Conservation (phyloP, 257 asterid genomes). For the Echites panduratus region DNA sequence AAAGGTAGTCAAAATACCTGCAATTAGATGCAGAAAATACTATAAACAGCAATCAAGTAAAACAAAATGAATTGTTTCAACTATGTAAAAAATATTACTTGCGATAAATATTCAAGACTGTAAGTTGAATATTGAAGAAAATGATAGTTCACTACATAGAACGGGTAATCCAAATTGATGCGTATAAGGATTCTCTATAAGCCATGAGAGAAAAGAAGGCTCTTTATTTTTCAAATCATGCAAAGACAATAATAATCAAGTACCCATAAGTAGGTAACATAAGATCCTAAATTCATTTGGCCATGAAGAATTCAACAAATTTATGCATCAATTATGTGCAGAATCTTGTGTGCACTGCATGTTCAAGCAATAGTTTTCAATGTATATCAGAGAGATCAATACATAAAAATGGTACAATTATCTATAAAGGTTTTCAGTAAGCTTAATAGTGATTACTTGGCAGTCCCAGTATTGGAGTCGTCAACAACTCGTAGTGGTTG, state of each 20-base stretch:
- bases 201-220: background rate
- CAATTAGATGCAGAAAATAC: background rate
- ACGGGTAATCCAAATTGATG: background rate
- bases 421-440: background rate
- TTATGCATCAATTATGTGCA: background rate
- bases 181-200: background rate
- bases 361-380: background rate
- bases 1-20: slow-evolving; percentile 93
- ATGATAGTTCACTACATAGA: background rate
- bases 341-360: background rate
- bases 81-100: background rate
- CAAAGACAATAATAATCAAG: background rate
- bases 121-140: background rate
- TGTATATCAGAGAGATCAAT: background rate
- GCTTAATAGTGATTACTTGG: slow-evolving; percentile 19
- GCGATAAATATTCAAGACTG: background rate
- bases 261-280: background rate
- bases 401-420: background rate
- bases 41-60: background rate
- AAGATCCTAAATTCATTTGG: background rate
- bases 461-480: slow-evolving; percentile 25
- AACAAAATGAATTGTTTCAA: background rate
- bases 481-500: slow-evolving; percentile 26
- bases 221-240: background rate
- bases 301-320: background rate